Percentiles rank a stretch among this genome's conserved stretches.
Conservation (phyloP, 2,329 filamentous ascomycete species). For the Verticillium klebahnii region DNA sequence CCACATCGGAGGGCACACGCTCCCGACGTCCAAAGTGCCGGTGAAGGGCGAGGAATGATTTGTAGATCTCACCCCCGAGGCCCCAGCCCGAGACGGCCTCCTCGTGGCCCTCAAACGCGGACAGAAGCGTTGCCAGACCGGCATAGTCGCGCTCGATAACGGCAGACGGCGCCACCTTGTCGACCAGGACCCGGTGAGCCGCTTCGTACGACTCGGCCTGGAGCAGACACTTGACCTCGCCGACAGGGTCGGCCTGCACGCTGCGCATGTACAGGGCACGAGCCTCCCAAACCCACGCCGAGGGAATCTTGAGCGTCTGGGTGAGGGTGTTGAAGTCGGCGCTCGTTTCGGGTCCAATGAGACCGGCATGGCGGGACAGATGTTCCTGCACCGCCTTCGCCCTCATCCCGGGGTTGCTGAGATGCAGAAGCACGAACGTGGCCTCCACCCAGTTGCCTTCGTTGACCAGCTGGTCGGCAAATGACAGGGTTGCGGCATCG, state of each 20-base stretch:
- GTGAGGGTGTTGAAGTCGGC: slow-evolving; percentile 55
- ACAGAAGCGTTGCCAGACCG: slow-evolving; percentile 63
- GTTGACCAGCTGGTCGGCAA: slow-evolving; percentile 58
- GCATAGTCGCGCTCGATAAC: slow-evolving; percentile 80
- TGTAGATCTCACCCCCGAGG: slow-evolving; percentile 75
- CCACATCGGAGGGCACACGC: slow-evolving; percentile 35
- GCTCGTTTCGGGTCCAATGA: slow-evolving; percentile 56
- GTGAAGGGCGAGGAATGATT: slow-evolving; percentile 52
- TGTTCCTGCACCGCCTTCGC: slow-evolving; percentile 67
- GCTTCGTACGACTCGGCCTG: slow-evolving; percentile 71
- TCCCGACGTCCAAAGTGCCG: slow-evolving; percentile 34
- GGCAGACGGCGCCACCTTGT: slow-evolving; percentile 73
- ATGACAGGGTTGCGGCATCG: slow-evolving; percentile 63
- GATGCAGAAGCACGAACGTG: slow-evolving; percentile 72
- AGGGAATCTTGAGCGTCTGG: slow-evolving; percentile 64
- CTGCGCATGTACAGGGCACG: slow-evolving; percentile 79
- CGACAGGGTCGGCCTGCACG: slow-evolving; percentile 61
- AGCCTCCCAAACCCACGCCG: slow-evolving; percentile 79
- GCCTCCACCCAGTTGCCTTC: slow-evolving; percentile 65
- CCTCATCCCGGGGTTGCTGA: slow-evolving; percentile 60
- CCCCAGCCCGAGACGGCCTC: slow-evolving; percentile 68
- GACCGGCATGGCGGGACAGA: slow-evolving; percentile 65
- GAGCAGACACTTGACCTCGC: slow-evolving; percentile 76
- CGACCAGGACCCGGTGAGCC: slow-evolving; percentile 78
- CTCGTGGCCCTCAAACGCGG: slow-evolving; percentile 63